These are phyloP conservation scores for Paulinella micropora DNA, from an alignment of 78 protist species.

Conservation along the genomic window DNA sequence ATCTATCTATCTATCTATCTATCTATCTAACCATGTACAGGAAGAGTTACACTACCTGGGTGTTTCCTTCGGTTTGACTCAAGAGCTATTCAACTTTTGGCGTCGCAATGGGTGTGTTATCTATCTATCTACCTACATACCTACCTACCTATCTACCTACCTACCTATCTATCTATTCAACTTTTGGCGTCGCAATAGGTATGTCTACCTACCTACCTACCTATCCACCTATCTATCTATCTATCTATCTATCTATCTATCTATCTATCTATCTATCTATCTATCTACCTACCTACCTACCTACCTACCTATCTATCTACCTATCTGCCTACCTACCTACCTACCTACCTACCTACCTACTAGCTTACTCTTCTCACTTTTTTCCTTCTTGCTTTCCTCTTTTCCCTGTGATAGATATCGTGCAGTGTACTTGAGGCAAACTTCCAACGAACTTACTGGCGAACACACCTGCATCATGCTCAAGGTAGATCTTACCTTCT, in stretches of 20 bases:
- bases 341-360: too few species aligned
- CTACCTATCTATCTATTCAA: background rate
- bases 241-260: background rate
- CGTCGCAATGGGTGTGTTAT: background rate
- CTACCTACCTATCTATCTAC: too few species aligned
- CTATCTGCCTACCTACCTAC: too few species aligned
- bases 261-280: background rate
- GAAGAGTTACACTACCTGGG: background rate
- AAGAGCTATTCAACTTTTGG: background rate
- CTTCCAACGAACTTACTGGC: background rate
- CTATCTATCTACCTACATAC: background rate
- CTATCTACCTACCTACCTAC: too few species aligned
- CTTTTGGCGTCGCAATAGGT: too few species aligned
- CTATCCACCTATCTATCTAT: background rate
- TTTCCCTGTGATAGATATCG: too few species aligned
- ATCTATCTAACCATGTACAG: too few species aligned
- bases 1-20: background rate
- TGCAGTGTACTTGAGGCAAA: slow-evolving; percentile 4
- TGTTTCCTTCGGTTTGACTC: background rate
- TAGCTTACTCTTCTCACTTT: too few species aligned
- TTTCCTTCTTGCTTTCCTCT: too few species aligned
- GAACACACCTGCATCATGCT: slow-evolving; percentile 17
- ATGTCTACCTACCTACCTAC: background rate
- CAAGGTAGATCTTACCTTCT: too few species aligned
- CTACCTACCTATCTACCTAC: background rate